Evolutionary conservation across 208 protist species (phyloP).

Genomic region (Polymyxa betae): DNA sequence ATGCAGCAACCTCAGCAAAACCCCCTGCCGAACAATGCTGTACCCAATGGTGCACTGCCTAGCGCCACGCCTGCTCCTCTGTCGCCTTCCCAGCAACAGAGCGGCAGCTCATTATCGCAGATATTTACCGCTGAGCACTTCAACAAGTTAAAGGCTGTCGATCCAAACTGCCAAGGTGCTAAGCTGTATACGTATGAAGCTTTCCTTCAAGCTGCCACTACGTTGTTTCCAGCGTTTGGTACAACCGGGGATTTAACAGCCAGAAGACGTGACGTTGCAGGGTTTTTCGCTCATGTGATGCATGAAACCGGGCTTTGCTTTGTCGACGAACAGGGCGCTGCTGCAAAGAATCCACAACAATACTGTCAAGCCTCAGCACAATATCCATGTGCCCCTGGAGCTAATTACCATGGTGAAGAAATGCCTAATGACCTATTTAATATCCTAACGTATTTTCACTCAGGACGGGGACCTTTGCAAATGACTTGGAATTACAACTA

Average conservation of each 20-base stretch:
- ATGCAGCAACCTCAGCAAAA: no score
- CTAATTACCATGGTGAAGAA: constrained; percentile 11
- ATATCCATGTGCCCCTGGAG: not conserved
- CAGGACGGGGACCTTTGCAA: not conserved
- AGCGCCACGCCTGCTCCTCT: no score
- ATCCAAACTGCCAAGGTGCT: not conserved
- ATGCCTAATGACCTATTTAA: no score
- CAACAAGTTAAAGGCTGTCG: no score
- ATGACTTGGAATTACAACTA: constrained; percentile 6
- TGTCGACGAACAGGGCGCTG: not conserved
- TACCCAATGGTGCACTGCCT: no score
- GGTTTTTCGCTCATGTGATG: not conserved
- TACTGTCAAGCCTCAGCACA: not conserved
- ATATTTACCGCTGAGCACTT: no score
- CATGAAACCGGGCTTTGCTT: not conserved
- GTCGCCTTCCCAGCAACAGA: no score
- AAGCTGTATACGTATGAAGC: not conserved
- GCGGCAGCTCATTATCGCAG: no score
- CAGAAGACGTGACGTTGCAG: not conserved
- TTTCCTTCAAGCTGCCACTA: not conserved
- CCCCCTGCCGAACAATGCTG: no score
- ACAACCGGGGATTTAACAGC: not conserved
- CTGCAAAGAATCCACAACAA: not conserved
- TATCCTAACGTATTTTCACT: no score
- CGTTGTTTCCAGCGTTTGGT: not conserved